Evolutionary conservation across 495 filamentous ascomycete genomes (phyloP).

Genomic region (Lepraria neglecta): DNA sequence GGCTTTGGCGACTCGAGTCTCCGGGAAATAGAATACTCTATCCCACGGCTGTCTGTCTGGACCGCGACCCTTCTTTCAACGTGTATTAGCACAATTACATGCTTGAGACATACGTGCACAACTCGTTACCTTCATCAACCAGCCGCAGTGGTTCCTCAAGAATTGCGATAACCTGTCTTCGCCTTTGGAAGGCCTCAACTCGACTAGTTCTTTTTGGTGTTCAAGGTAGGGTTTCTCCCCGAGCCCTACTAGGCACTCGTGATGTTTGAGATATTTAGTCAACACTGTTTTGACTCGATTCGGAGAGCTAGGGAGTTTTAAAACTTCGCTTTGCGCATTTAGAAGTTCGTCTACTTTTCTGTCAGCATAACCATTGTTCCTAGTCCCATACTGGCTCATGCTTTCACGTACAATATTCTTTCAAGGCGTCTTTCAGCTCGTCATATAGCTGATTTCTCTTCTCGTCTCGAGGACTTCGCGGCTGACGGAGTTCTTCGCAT

Average conservation of each 20-base stretch:
- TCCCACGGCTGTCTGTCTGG: slow-evolving; percentile 10
- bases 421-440: slow-evolving; percentile 6
- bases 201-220: slow-evolving; percentile 14
- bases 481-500: slow-evolving; percentile 9
- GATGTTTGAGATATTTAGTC: slow-evolving; percentile 5
- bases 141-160: slow-evolving; percentile 17
- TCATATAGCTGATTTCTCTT: slow-evolving; percentile 7
- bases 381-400: not conserved
- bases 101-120: not conserved
- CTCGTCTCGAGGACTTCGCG: slow-evolving; percentile 4
- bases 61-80: slow-evolving; percentile 1
- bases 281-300: slow-evolving; percentile 11
- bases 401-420: slow-evolving; percentile 16
- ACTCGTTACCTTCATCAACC: slow-evolving; percentile 12
- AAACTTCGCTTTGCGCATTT: slow-evolving; percentile 8
- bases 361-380: not conserved
- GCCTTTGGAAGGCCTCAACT: slow-evolving; percentile 16
- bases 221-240: slow-evolving; percentile 14
- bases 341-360: slow-evolving; percentile 11
- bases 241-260: slow-evolving; percentile 11
- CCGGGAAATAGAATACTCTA: slow-evolving; percentile 9
- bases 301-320: slow-evolving; percentile 9
- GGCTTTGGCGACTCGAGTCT: slow-evolving; percentile 9
- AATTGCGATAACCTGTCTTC: slow-evolving; percentile 21
- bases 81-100: not conserved